Evolutionary conservation across 2,329 filamentous ascomycete species (phyloP).

Genomic region (Colletotrichum higginsianum): DNA sequence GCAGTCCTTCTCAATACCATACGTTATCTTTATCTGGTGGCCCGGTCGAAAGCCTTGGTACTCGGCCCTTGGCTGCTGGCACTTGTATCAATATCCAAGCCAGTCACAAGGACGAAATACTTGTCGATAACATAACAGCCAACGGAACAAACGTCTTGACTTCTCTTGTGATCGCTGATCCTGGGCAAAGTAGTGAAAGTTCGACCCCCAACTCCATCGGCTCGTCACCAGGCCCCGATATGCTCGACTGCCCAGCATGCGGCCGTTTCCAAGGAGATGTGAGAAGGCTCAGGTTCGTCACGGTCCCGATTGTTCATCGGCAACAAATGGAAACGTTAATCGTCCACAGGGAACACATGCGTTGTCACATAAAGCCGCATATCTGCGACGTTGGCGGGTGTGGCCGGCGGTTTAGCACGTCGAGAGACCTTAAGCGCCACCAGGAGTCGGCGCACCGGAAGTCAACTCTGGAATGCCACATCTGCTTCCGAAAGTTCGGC

Average conservation of each 20-base stretch:
- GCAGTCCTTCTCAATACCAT: too few species aligned
- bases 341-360: slow-evolving; percentile 4
- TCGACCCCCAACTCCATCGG: not conserved
- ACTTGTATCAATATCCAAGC: too few species aligned
- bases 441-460: not conserved
- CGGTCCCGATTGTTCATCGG: too few species aligned
- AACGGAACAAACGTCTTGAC: too few species aligned
- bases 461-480: not conserved
- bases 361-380: not conserved
- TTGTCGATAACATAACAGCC: too few species aligned
- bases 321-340: not conserved
- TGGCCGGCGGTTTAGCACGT: not conserved
- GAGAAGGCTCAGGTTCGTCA: slow-evolving; percentile 1
- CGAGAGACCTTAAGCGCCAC: not conserved
- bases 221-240: not conserved
- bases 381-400: not conserved
- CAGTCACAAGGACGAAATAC: too few species aligned
- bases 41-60: too few species aligned
- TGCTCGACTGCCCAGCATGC: not conserved
- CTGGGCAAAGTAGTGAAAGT: not conserved
- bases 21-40: too few species aligned
- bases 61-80: too few species aligned
- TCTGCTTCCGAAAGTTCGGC: not conserved
- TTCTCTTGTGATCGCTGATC: too few species aligned
- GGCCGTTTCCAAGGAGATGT: not conserved